Evolutionary conservation across 192 early-diverging fungal genomes (phyloP).

Genomic region (Coemansia furcata): DNA sequence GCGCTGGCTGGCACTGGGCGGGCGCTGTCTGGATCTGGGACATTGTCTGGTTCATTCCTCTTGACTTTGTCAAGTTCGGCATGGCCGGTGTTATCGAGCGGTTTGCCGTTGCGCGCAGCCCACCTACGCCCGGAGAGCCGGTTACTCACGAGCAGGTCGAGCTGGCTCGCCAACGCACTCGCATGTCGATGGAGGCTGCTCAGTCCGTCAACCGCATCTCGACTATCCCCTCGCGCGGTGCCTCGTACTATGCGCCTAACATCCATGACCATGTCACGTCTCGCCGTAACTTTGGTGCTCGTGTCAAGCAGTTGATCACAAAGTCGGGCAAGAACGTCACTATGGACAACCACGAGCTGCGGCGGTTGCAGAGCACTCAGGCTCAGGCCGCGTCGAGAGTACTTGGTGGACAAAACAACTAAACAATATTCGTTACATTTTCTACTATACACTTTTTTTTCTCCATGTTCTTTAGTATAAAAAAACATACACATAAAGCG

Average conservation of each 20-base stretch:
- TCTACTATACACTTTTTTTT: background rate
- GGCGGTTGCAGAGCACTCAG: constrained; percentile 72
- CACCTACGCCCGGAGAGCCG: constrained; percentile 29
- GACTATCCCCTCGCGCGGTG: constrained; percentile 58
- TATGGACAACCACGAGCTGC: constrained; percentile 66
- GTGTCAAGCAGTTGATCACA: constrained; percentile 51
- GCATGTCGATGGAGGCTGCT: constrained; percentile 54
- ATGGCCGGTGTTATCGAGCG: constrained; percentile 63
- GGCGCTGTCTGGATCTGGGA: constrained; percentile 77
- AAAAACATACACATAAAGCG: background rate
- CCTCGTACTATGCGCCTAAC: constrained; percentile 63
- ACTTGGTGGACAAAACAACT: constrained; percentile 25
- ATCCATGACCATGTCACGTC: constrained; percentile 54
- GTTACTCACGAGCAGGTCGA: constrained; percentile 44
- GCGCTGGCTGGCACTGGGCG: constrained; percentile 75
- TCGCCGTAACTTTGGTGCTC: constrained; percentile 55
- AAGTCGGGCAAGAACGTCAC: constrained; percentile 57
- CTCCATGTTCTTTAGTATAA: background rate
- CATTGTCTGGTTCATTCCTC: constrained; percentile 74
- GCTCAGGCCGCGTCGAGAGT: constrained; percentile 57
- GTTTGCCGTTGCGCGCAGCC: constrained; percentile 28
- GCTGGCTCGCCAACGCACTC: constrained; percentile 56
- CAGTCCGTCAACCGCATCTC: constrained; percentile 59
- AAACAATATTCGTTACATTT: constrained; percentile 5
- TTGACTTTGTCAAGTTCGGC: constrained; percentile 77